A percentile compares a stretch with the other conserved stretches of the same genome.
phyloP scores from a whole-genome alignment of 305 asterid genomes.

The Stenogyne calaminthoides region DNA sequence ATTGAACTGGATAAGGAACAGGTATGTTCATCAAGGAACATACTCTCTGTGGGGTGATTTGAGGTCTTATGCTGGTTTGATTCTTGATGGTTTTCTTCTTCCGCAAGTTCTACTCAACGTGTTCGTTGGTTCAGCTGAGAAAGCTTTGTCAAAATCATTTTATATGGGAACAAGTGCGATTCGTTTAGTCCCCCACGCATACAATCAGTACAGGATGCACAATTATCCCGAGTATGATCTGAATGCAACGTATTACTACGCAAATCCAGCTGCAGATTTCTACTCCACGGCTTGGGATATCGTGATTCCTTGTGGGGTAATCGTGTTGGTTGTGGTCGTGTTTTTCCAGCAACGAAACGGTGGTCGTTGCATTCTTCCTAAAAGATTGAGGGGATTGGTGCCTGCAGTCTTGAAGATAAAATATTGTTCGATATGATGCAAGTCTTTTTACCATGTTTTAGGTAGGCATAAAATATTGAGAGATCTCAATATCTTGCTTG shows the following conservation, averaged over 20 bases:
- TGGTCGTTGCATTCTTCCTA: constrained; percentile 57
- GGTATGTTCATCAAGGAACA: background rate
- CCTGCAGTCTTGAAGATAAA: background rate
- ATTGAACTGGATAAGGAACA: constrained; percentile 39
- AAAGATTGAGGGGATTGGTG: constrained; percentile 38
- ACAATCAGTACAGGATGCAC: constrained; percentile 55
- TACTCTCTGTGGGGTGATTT: constrained; percentile 45
- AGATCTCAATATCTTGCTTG: background rate
- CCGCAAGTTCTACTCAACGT: constrained; percentile 66
- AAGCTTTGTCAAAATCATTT: constrained; percentile 42
- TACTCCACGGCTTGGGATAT: constrained; percentile 73
- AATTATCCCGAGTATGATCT: constrained; percentile 25
- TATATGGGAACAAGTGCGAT: constrained; percentile 56
- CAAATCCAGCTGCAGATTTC: constrained; percentile 50
- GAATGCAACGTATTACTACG: constrained; percentile 51
- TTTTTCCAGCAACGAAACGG: constrained; percentile 64
- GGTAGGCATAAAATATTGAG: background rate
- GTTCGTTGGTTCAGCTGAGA: constrained; percentile 41
- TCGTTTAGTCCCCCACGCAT: constrained; percentile 59
- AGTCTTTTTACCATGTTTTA: background rate
- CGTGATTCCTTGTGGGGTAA: constrained; percentile 46
- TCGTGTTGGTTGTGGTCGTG: constrained; percentile 45
- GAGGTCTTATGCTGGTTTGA: constrained; percentile 60
- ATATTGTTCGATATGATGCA: background rate
- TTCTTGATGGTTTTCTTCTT: constrained; percentile 68